Evolutionary conservation across 345 rosid species (phyloP).

Genomic region (Cochlearia excelsa): DNA sequence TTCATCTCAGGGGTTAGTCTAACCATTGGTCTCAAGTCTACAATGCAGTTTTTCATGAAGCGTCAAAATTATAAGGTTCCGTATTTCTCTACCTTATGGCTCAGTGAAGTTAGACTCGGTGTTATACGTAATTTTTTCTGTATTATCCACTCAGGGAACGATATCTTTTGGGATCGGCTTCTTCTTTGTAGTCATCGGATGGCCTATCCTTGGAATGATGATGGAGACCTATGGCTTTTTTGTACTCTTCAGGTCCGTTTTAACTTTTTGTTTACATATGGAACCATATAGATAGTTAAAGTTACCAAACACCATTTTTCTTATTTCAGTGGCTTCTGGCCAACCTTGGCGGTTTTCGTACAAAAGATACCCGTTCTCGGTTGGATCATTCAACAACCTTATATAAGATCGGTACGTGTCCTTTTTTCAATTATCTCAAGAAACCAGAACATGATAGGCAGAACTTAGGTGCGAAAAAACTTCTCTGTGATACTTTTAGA

Average conservation of each 20-base stretch:
- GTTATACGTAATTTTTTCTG: neutral
- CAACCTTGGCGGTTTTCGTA: constrained; percentile 79
- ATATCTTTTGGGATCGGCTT: constrained; percentile 90
- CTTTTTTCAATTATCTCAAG: neutral
- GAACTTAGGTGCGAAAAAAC: neutral
- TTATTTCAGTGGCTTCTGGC: constrained; percentile 94
- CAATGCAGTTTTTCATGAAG: constrained; percentile 94
- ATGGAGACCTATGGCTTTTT: constrained; percentile 85
- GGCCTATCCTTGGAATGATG: constrained; percentile 96
- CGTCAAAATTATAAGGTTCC: constrained; percentile 83
- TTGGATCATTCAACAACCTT: constrained; percentile 89
- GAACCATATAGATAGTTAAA: neutral
- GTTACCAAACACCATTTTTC: constrained; percentile 1
- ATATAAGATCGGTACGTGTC: constrained; percentile 68
- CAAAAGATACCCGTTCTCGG: constrained; percentile 95
- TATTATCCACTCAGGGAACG: constrained; percentile 66
- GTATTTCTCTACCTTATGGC: constrained; percentile 10
- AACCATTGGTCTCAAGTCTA: constrained; percentile 88
- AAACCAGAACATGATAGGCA: neutral
- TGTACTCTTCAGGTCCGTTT: constrained; percentile 80
- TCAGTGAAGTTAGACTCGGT: neutral
- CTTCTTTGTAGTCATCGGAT: constrained; percentile 86
- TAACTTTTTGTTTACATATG: neutral
- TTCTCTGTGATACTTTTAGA: neutral
- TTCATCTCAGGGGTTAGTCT: constrained; percentile 91